Evolutionary conservation across 805 yeast species (phyloP), one percentile per base, ranked within the genome.

Genomic region (Scheffersomyces lignosus): DNA sequence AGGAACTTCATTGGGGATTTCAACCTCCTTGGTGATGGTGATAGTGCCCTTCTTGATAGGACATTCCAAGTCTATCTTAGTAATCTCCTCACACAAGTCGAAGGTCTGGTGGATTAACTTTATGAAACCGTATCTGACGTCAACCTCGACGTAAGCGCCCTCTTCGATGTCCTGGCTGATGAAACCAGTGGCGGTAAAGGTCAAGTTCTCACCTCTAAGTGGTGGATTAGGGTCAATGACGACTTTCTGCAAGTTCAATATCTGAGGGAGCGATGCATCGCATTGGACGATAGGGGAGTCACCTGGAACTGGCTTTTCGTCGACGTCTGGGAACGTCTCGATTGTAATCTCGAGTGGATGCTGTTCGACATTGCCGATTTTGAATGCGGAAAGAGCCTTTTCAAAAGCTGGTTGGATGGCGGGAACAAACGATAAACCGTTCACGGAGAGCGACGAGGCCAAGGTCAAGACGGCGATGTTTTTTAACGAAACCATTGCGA

Each of bases 101-200:
- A 83, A 86, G n/a, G 95, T 87, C 58, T 89, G 91, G 51, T 87
- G 83, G 36, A 93, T 66, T 40, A 93, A 73, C 50, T 85, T 85
- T 63, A 93, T 90, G 66, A 85, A 90, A 4, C 98, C 99, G 54
- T 89, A 84, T 47, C 86, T 77, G 15, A 93, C 98, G 48, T 88
- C 95, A 18, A 93, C 91, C 48, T 90, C 96, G 34, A 93, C 95
- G 53, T 90, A 93, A 0, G 98, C 87, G 23, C 99, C 99, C 14
- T 87, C 91, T 18, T 60, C 77, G 25, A 93, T 67, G 6, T 69
- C 70, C 34, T 72, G 57, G 15, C 66, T 42, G 34, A 91, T 64
- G 25, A 58, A 57, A 3, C 96, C 99, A 4, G 69, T 59, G 2
- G 96, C 99, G 15, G 73, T 56, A 38, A 93, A 78, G 5, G 95